Percentiles rank a stretch among this genome's conserved stretches.
phyloP scores from a whole-genome alignment of 805 yeast genomes.

The Suhomyces sp. region DNA sequence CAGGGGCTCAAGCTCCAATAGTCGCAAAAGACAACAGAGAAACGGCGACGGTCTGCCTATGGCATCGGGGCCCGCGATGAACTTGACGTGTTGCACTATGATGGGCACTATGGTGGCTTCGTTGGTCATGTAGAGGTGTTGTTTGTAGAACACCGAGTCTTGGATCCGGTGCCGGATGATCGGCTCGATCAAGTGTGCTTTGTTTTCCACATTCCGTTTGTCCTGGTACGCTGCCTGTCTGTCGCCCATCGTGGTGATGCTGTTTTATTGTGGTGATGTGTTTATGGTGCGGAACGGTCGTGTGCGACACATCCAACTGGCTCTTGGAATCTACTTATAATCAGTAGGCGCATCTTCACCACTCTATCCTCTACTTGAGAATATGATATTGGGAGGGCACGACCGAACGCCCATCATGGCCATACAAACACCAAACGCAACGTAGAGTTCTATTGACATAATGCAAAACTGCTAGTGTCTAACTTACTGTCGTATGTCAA shows the following conservation, averaged over 20 bases:
- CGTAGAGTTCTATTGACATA: too few relatives aligned
- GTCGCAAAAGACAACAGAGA: conserved; percentile 69
- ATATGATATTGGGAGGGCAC: too few relatives aligned
- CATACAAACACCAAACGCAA: too few relatives aligned
- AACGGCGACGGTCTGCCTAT: conserved; percentile 66
- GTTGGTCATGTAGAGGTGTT: conserved; percentile 37
- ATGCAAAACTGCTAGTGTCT: too few relatives aligned
- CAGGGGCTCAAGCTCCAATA: conserved; percentile 74
- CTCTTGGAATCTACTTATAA: too few relatives aligned
- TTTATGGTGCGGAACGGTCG: not conserved
- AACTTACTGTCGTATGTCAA: too few relatives aligned
- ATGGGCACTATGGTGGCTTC: conserved; percentile 39
- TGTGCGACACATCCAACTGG: not conserved
- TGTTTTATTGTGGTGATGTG: not conserved
- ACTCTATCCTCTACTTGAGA: too few relatives aligned
- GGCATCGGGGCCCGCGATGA: conserved; percentile 58
- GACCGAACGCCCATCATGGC: too few relatives aligned
- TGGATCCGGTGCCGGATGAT: conserved; percentile 41
- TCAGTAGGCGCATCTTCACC: too few relatives aligned
- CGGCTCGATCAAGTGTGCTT: conserved; percentile 37
- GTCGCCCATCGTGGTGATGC: not conserved
- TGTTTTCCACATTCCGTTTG: conserved; percentile 25
- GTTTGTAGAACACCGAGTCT: conserved; percentile 43
- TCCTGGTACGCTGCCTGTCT: conserved; percentile 18
- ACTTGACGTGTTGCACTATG: conserved; percentile 32